These are phyloP conservation scores for Zarea fungicola DNA, from an alignment of 2,329 filamentous ascomycete species.

Conservation along the genomic window DNA sequence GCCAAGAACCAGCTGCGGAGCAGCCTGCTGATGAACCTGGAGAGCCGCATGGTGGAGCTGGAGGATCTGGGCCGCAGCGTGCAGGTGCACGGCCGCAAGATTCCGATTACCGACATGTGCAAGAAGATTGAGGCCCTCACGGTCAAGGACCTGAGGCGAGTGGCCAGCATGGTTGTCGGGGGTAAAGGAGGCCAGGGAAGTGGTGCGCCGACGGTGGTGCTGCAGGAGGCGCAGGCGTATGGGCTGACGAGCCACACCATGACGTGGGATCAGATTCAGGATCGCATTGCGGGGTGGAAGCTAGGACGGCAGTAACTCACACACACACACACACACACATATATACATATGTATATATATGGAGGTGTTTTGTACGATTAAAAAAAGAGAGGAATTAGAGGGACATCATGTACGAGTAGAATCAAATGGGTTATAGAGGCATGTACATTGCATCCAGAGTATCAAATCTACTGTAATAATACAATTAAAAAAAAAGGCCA, in stretches of 20 bases:
- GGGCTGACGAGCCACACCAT: slow-evolving; percentile 63
- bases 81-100: slow-evolving; percentile 90
- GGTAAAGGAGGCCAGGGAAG: slow-evolving; percentile 69
- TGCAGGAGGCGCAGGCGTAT: slow-evolving; percentile 82
- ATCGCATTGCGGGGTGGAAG: slow-evolving; percentile 77
- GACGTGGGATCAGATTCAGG: slow-evolving; percentile 85
- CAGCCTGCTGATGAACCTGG: slow-evolving; percentile 92
- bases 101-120: slow-evolving; percentile 93
- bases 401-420: slow-evolving; percentile 3
- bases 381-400: neutral
- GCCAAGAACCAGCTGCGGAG: slow-evolving; percentile 96
- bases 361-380: neutral
- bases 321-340: no score
- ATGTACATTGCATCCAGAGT: neutral
- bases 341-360: no score
- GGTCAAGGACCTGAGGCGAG: slow-evolving; percentile 72
- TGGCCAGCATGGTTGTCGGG: slow-evolving; percentile 72
- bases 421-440: slow-evolving; percentile 1
- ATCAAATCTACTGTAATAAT: slow-evolving; percentile 9
- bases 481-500: neutral
- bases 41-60: slow-evolving; percentile 93
- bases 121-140: slow-evolving; percentile 76
- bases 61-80: slow-evolving; percentile 94
- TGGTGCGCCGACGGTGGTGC: slow-evolving; percentile 85
- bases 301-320: slow-evolving; percentile 51